Evolutionary conservation across 495 filamentous ascomycete genomes (phyloP).

Genomic region (Neurospora sp.): DNA sequence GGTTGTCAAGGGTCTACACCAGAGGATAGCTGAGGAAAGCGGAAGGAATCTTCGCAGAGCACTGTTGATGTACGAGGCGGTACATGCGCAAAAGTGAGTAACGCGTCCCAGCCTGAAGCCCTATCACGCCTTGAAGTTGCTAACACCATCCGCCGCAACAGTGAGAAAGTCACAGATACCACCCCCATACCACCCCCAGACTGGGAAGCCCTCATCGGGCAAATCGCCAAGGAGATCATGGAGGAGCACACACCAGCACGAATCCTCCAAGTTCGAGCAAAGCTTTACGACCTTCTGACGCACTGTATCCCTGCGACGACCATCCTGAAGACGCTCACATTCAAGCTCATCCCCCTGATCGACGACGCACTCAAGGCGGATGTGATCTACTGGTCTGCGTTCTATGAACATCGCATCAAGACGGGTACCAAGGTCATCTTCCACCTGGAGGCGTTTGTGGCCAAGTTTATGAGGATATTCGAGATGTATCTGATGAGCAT

Average conservation of each 20-base stretch:
- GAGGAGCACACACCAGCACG: conserved; percentile 79
- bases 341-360: conserved; percentile 76
- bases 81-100: conserved; percentile 88
- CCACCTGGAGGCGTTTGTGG: conserved; percentile 95
- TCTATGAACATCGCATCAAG: conserved; percentile 90
- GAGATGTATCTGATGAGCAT: conserved; percentile 92
- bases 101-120: neutral
- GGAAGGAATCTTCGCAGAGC: conserved; percentile 84
- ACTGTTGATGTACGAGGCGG: conserved; percentile 89
- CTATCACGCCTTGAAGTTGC: conserved; percentile 4
- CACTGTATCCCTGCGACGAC: conserved; percentile 94
- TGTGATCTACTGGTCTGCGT: conserved; percentile 90
- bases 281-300: conserved; percentile 89
- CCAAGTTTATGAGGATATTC: conserved; percentile 92
- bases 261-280: conserved; percentile 76
- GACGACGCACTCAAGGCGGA: conserved; percentile 85
- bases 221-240: conserved; percentile 85
- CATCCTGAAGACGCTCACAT: conserved; percentile 86
- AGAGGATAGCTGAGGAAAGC: conserved; percentile 81
- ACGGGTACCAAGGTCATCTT: conserved; percentile 94
- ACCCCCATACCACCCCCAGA: conserved; percentile 90
- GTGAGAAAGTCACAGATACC: conserved; percentile 80
- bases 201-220: conserved; percentile 82
- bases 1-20: conserved; percentile 58
- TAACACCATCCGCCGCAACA: conserved; percentile 20